A percentile compares a stretch with the other conserved stretches of the same genome.
These are phyloP conservation scores for Volvox reticuliferus DNA, from an alignment of 139 green algal species.

Conservation along the genomic window DNA sequence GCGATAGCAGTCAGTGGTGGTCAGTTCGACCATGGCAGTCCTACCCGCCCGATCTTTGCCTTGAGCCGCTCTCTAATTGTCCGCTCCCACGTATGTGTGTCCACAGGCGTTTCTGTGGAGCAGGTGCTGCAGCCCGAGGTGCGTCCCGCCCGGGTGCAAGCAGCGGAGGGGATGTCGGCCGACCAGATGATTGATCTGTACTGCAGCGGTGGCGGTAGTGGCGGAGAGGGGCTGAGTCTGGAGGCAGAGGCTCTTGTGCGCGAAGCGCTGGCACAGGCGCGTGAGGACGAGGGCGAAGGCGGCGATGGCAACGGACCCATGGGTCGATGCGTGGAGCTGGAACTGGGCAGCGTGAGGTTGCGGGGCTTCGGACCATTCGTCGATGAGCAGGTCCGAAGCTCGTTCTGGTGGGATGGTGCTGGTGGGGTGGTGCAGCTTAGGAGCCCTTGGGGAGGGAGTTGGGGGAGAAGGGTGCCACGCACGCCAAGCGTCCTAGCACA, in stretches of 20 bases:
- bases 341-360: constrained; percentile 30
- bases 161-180: constrained; percentile 1
- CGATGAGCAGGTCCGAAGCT: constrained; percentile 37
- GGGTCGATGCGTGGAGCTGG: constrained; percentile 31
- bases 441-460: too few relatives aligned
- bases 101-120: constrained; percentile 32
- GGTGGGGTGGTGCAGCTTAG: not conserved
- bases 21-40: too few relatives aligned
- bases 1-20: too few relatives aligned
- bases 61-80: not conserved
- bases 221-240: not conserved
- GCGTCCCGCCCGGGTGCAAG: not conserved
- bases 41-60: too few relatives aligned
- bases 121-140: constrained; percentile 36
- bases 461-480: too few relatives aligned
- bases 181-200: not conserved
- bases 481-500: too few relatives aligned
- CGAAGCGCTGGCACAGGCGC: not conserved
- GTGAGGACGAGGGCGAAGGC: not conserved
- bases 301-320: not conserved
- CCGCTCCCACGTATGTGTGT: not conserved
- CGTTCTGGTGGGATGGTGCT: not conserved
- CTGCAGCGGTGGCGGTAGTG: constrained; percentile 8
- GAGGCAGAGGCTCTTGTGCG: not conserved
- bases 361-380: constrained; percentile 50